phyloP scores from a whole-genome alignment of 257 asterid genomes.

The Anisodus tanguticus region DNA sequence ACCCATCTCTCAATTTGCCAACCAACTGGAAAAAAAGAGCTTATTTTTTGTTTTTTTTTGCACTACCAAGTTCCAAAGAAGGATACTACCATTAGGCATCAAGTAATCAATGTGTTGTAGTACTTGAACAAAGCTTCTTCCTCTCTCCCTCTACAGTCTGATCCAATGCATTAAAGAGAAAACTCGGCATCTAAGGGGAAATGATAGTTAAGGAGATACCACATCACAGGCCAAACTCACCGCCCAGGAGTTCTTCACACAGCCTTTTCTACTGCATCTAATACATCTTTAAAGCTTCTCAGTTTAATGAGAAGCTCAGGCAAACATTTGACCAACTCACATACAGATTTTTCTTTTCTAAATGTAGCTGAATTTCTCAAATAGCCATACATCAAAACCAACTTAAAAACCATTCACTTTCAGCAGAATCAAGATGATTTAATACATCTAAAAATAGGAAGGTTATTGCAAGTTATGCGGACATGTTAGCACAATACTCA shows the following conservation, averaged over 20 bases:
- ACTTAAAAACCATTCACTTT: neutral
- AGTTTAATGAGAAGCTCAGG: neutral
- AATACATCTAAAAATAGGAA: neutral
- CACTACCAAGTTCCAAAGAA: neutral
- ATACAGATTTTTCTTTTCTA: neutral
- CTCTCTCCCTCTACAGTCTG: neutral
- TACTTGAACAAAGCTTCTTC: neutral
- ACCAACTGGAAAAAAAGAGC: neutral
- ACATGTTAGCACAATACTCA: neutral
- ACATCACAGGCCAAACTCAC: conserved; percentile 1
- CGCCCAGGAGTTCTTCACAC: neutral
- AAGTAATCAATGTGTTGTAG: neutral
- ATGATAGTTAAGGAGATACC: conserved; percentile 7
- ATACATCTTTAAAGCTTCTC: neutral
- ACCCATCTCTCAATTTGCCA: neutral
- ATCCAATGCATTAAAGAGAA: neutral
- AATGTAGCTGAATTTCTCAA: conserved; percentile 13
- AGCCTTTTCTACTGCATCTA: neutral
- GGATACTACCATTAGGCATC: neutral
- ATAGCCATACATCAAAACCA: neutral
- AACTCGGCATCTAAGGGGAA: neutral
- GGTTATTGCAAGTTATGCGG: neutral
- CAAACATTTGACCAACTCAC: conserved; percentile 8
- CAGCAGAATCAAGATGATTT: neutral
- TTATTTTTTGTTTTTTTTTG: neutral